Percentiles rank a stretch among this genome's conserved stretches.
Conservation (phyloP, 169 alveolate genomes). For the Theileria annulata region DNA sequence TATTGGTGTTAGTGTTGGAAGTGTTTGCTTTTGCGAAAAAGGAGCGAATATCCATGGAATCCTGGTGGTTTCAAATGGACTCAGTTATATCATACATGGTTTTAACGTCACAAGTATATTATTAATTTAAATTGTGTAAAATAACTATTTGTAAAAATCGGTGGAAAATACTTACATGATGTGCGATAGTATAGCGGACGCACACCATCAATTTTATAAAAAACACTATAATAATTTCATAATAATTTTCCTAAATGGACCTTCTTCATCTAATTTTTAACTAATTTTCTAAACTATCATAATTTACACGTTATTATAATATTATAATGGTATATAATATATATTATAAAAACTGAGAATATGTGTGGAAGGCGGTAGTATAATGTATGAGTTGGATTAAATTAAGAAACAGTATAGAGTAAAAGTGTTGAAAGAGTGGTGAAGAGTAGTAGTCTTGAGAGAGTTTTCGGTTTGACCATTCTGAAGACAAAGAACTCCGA, state of each 20-base stretch:
- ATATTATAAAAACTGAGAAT: background rate
- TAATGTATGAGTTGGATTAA: background rate
- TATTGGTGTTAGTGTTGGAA: background rate
- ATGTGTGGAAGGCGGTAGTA: background rate
- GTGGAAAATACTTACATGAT: background rate
- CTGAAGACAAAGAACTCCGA: slow-evolving; percentile 6
- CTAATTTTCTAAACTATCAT: too few species aligned
- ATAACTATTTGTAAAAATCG: background rate
- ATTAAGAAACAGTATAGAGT: slow-evolving; percentile 6
- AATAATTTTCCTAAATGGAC: background rate
- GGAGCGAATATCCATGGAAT: slow-evolving; percentile 25
- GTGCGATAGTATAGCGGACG: background rate
- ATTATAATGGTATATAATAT: background rate
- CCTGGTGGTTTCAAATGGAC: background rate
- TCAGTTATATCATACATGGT: background rate
- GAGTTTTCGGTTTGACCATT: slow-evolving; percentile 5
- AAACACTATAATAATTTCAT: background rate
- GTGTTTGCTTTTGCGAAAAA: slow-evolving; percentile 21
- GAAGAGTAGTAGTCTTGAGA: slow-evolving; percentile 6
- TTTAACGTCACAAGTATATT: background rate
- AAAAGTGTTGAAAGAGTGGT: slow-evolving; percentile 20
- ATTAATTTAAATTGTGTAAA: background rate
- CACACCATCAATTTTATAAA: background rate
- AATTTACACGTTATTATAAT: background rate
- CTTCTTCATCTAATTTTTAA: background rate